Conservation (phyloP, 1,284 basidiomycete species). For the Tilletia indica region DNA sequence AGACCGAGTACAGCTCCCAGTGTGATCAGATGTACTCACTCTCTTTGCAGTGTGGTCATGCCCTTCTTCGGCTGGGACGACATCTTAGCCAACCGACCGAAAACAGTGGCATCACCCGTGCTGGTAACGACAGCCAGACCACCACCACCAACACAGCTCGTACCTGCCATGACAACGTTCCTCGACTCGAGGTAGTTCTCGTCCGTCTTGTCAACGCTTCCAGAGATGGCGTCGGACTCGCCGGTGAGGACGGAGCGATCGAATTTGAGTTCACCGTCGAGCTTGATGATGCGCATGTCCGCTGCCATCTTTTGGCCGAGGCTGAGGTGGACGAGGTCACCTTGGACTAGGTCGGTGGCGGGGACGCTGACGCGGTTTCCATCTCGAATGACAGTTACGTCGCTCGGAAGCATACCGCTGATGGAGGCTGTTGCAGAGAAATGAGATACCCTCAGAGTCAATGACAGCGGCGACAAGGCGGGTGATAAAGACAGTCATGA, state of each 20-base stretch:
- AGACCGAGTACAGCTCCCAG: not conserved
- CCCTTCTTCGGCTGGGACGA: conserved; percentile 53
- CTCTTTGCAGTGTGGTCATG: conserved; percentile 63
- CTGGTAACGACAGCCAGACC: conserved; percentile 65
- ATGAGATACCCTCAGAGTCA: conserved; percentile 57
- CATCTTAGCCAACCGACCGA: conserved; percentile 57
- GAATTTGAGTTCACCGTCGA: conserved; percentile 63
- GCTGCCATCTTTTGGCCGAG: conserved; percentile 60
- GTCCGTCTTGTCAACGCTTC: conserved; percentile 62
- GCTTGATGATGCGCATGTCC: conserved; percentile 57
- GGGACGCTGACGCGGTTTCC: conserved; percentile 64
- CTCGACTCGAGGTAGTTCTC: conserved; percentile 61
- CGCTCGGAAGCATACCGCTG: conserved; percentile 26
- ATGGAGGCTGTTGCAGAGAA: conserved; percentile 57
- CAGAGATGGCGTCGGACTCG: conserved; percentile 63
- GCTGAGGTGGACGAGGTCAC: conserved; percentile 64
- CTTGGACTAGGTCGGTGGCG: conserved; percentile 68
- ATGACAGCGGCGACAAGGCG: not conserved
- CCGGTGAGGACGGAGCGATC: conserved; percentile 69
- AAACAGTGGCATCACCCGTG: conserved; percentile 65
- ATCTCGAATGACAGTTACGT: conserved; percentile 66
- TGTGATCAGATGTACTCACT: not conserved
- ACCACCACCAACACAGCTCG: conserved; percentile 64
- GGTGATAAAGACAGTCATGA: not conserved
- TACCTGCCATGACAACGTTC: conserved; percentile 68